Evolutionary conservation across 345 rosid genomes (phyloP).

Genomic region (Eucalyptus paniculata): DNA sequence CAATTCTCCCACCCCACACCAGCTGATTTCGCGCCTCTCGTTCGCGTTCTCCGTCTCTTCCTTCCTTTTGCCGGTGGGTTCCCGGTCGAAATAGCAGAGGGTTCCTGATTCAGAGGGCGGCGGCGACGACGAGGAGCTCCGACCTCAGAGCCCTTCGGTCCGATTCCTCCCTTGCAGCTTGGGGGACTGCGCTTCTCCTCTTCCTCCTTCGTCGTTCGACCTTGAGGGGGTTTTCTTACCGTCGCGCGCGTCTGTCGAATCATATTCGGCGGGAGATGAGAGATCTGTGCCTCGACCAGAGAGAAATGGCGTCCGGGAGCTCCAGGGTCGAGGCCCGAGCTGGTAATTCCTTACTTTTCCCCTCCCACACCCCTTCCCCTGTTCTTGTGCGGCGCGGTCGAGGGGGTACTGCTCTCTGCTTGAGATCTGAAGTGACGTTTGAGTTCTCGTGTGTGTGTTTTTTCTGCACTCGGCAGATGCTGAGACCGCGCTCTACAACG

Average conservation of each 20-base stretch:
- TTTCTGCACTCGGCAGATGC: conserved; percentile 14
- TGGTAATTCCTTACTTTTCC: neutral
- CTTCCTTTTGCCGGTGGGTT: neutral
- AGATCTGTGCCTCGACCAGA: conserved; percentile 15
- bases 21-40: neutral
- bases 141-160: neutral
- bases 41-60: neutral
- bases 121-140: neutral
- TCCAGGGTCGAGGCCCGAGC: neutral
- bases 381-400: neutral
- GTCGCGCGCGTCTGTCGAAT: neutral
- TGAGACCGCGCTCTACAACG: conserved; percentile 55
- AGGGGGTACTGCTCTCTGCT: neutral
- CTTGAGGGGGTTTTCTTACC: neutral
- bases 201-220: neutral
- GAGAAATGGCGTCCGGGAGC: conserved; percentile 8
- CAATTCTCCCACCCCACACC: neutral
- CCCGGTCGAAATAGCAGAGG: neutral
- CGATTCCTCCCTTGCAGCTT: neutral
- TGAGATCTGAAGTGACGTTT: neutral
- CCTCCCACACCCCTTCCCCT: neutral
- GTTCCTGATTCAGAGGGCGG: neutral
- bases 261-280: neutral
- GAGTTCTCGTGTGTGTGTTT: neutral
- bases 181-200: neutral